Conservation (phyloP, 2,329 filamentous ascomycete genomes). For the Fusarium irregulare region DNA sequence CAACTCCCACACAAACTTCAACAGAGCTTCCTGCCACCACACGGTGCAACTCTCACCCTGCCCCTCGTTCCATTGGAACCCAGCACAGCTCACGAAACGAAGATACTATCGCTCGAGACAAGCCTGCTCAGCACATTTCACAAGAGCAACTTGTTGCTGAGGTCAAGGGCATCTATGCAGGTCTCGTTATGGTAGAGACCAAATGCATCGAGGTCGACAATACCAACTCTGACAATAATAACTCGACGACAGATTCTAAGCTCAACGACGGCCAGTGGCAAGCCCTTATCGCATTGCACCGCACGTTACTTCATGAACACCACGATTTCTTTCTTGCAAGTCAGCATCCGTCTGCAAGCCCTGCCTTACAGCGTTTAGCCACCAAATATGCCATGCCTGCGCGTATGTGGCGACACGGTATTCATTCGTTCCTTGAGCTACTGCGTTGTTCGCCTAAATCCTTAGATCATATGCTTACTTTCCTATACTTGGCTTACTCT, state of each 20-base stretch:
- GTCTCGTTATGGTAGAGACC: conserved; percentile 84
- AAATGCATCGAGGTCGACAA: conserved; percentile 88
- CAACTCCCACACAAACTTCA: no score
- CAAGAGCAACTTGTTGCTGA: conserved; percentile 84
- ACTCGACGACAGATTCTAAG: conserved; percentile 52
- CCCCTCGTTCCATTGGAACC: no score
- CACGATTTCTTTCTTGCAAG: conserved; percentile 88
- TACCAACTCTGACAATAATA: conserved; percentile 61
- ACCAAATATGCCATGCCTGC: conserved; percentile 91
- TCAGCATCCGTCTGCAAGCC: conserved; percentile 83
- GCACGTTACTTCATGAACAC: conserved; percentile 83
- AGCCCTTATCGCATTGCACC: conserved; percentile 81
- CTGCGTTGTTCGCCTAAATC: conserved; percentile 79
- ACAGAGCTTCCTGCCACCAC: no score
- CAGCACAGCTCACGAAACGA: not conserved
- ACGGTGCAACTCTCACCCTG: no score
- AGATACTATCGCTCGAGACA: not conserved
- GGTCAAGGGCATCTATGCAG: conserved; percentile 85
- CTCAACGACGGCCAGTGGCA: conserved; percentile 81
- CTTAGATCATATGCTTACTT: conserved; percentile 88
- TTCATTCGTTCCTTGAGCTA: conserved; percentile 85
- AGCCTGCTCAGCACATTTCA: conserved; percentile 62
- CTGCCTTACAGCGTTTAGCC: conserved; percentile 74
- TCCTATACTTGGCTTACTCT: conserved; percentile 88
- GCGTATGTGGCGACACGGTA: conserved; percentile 92